These are phyloP conservation scores for Sicyos edulis DNA, from an alignment of 306 rosid species.

Conservation along the genomic window DNA sequence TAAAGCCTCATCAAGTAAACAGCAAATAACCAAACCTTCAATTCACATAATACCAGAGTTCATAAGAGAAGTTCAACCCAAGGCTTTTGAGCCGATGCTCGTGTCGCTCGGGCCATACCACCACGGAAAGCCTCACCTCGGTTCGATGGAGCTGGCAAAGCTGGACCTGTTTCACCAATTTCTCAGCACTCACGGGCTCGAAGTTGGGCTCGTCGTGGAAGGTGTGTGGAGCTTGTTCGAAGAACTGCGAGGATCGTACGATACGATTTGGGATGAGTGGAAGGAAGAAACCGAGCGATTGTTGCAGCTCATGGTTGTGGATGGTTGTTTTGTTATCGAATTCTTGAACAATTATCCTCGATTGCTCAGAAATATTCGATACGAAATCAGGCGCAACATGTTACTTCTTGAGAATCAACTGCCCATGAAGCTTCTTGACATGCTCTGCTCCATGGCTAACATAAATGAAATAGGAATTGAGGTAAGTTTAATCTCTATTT, in stretches of 20 bases:
- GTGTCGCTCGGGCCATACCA: constrained; percentile 20
- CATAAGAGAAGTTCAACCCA: constrained; percentile 18
- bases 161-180: not conserved
- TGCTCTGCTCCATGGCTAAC: no score
- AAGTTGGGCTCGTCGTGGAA: constrained; percentile 16
- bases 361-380: no score
- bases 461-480: no score
- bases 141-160: constrained; percentile 40
- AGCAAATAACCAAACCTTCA: constrained; percentile 11
- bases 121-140: not conserved
- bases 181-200: not conserved
- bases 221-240: constrained; percentile 25
- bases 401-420: no score
- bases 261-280: constrained; percentile 30
- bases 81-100: constrained; percentile 16
- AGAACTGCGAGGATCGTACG: constrained; percentile 34
- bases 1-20: no score
- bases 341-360: no score
- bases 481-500: no score
- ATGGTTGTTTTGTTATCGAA: no score
- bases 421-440: no score
- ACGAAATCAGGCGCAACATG: no score
- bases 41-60: constrained; percentile 37
- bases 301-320: constrained; percentile 2
- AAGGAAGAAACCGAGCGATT: constrained; percentile 15